These are phyloP conservation scores for Silene noctiflora DNA, from an alignment of 179 eudicot species.

Conservation along the genomic window DNA sequence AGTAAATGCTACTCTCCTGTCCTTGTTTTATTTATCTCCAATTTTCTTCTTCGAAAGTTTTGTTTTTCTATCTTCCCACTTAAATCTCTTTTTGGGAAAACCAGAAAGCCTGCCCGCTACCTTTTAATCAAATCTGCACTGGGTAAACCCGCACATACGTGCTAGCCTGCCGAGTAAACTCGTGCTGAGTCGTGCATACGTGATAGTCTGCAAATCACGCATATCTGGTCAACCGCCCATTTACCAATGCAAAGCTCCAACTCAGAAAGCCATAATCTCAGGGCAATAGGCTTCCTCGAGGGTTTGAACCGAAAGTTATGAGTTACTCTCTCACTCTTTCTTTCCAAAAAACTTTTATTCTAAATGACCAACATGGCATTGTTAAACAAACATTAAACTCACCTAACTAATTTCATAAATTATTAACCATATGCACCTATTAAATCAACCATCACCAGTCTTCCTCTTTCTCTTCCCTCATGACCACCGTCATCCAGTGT, in stretches of 20 bases:
- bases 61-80: not conserved
- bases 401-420: no score
- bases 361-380: no score
- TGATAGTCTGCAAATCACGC: not conserved
- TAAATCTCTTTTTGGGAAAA: not conserved
- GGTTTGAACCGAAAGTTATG: no score
- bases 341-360: no score
- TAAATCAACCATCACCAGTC: no score
- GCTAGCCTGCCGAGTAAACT: no score
- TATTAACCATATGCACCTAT: not conserved
- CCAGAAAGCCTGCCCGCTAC: not conserved
- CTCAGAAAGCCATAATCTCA: not conserved
- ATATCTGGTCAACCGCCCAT: no score
- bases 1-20: not conserved
- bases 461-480: not conserved
- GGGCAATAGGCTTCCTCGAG: no score
- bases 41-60: not conserved
- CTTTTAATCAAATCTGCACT: not conserved
- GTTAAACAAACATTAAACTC: not conserved
- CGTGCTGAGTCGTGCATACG: not conserved
- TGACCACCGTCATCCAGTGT: not conserved
- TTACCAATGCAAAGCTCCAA: not conserved
- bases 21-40: not conserved
- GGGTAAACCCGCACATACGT: not conserved
- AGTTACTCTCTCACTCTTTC: not conserved